Conservation (phyloP, 495 filamentous ascomycete genomes). For the Choiromyces venosus region DNA sequence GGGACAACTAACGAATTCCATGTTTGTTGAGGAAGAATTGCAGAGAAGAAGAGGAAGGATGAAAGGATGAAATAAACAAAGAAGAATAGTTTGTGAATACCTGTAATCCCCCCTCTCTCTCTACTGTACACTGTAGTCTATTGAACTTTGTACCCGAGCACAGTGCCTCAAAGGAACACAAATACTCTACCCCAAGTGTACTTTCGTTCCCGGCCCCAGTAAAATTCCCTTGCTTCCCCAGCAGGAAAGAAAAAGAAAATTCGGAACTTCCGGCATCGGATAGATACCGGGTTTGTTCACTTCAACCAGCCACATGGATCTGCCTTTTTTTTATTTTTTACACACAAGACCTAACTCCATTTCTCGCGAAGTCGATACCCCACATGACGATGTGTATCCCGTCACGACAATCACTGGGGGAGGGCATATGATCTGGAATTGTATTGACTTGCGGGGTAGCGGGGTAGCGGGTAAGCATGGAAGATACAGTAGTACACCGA, state of each 20-base stretch:
- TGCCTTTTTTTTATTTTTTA: background rate
- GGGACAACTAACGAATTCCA: background rate
- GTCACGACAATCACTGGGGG: background rate
- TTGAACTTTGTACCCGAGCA: background rate
- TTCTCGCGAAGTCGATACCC: background rate
- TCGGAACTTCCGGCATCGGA: background rate
- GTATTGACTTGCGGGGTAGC: background rate
- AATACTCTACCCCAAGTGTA: background rate
- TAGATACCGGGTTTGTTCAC: background rate
- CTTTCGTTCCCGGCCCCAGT: background rate
- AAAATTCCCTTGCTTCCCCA: background rate
- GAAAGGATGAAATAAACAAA: background rate
- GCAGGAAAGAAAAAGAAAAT: background rate
- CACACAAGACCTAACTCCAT: background rate
- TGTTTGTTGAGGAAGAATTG: too few relatives aligned
- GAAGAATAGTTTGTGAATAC: background rate
- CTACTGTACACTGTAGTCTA: too few relatives aligned
- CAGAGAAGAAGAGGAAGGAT: background rate
- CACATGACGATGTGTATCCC: background rate
- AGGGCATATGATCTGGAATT: background rate
- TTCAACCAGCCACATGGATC: background rate
- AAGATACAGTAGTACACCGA: background rate
- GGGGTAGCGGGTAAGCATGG: background rate
- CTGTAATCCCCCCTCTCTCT: background rate
- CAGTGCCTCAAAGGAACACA: background rate